phyloP scores from a whole-genome alignment of 768 basidiomycete genomes.

The Amanita brunnescens region DNA sequence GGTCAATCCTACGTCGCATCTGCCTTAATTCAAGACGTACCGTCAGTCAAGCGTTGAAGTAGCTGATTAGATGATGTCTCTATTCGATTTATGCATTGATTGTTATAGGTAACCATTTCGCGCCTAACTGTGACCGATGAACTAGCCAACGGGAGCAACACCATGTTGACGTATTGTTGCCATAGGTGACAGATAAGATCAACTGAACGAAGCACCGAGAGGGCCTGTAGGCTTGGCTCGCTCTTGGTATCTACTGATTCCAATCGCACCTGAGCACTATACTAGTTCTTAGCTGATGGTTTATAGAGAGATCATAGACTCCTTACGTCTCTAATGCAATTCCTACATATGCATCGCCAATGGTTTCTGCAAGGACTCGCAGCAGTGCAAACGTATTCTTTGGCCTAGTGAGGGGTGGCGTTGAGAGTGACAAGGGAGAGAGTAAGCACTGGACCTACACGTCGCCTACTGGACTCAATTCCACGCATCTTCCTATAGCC shows the following conservation, averaged over 20 bases:
- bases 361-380: constrained; percentile 78
- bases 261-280: constrained; percentile 61
- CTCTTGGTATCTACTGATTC: constrained; percentile 66
- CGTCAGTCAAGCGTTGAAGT: constrained; percentile 73
- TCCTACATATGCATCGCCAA: constrained; percentile 80
- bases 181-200: constrained; percentile 93
- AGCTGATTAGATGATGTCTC: constrained; percentile 78
- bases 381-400: constrained; percentile 84
- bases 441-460: constrained; percentile 47
- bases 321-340: constrained; percentile 87
- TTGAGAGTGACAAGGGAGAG: not conserved
- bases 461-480: constrained; percentile 74
- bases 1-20: not conserved
- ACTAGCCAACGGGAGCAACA: constrained; percentile 78
- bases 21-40: constrained; percentile 33
- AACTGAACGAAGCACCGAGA: constrained; percentile 57
- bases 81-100: constrained; percentile 74
- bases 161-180: constrained; percentile 93
- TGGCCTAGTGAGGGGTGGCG: constrained; percentile 40
- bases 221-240: constrained; percentile 70
- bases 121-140: constrained; percentile 81
- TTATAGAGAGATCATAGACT: constrained; percentile 18
- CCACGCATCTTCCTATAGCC: constrained; percentile 89
- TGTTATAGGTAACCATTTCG: constrained; percentile 91
- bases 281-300: constrained; percentile 8